phyloP scores from a whole-genome alignment of 257 asterid genomes.

The Phtheirospermum japonicum region DNA sequence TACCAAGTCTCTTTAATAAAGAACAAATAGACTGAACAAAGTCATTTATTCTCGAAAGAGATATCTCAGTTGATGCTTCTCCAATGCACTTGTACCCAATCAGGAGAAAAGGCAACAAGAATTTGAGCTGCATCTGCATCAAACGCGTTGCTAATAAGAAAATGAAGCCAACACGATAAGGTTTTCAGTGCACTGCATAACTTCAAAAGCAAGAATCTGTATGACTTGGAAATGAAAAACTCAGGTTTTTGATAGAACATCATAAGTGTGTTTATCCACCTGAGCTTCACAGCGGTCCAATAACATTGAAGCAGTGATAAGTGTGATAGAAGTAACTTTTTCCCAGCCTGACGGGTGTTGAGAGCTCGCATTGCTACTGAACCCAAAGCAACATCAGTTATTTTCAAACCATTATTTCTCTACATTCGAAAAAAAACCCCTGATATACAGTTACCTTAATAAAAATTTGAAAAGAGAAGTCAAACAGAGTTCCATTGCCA shows the following conservation, averaged over 20 bases:
- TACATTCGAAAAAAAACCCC: not conserved
- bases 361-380: slow-evolving; percentile 49
- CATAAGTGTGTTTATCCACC: slow-evolving; percentile 43
- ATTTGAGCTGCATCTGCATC: slow-evolving; percentile 74
- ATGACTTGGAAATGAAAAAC: not conserved
- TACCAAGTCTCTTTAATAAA: slow-evolving; percentile 51
- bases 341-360: slow-evolving; percentile 53
- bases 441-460: slow-evolving; percentile 46
- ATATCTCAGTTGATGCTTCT: slow-evolving; percentile 62
- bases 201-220: slow-evolving; percentile 6
- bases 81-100: slow-evolving; percentile 83
- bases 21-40: slow-evolving; percentile 61
- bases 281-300: slow-evolving; percentile 53
- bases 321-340: slow-evolving; percentile 37
- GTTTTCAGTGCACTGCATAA: slow-evolving; percentile 9
- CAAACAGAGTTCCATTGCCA: slow-evolving; percentile 79
- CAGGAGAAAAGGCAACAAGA: slow-evolving; percentile 59
- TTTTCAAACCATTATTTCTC: slow-evolving; percentile 25
- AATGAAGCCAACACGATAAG: slow-evolving; percentile 24
- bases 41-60: slow-evolving; percentile 55
- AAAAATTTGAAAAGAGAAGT: slow-evolving; percentile 60
- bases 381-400: slow-evolving; percentile 29
- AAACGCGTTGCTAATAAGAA: slow-evolving; percentile 23
- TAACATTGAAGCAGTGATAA: slow-evolving; percentile 52
- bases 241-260: slow-evolving; percentile 17